Evolutionary conservation across 2,329 filamentous ascomycete genomes (phyloP), one percentile per base, ranked within the genome.

Genomic region (Eutypella sp.): DNA sequence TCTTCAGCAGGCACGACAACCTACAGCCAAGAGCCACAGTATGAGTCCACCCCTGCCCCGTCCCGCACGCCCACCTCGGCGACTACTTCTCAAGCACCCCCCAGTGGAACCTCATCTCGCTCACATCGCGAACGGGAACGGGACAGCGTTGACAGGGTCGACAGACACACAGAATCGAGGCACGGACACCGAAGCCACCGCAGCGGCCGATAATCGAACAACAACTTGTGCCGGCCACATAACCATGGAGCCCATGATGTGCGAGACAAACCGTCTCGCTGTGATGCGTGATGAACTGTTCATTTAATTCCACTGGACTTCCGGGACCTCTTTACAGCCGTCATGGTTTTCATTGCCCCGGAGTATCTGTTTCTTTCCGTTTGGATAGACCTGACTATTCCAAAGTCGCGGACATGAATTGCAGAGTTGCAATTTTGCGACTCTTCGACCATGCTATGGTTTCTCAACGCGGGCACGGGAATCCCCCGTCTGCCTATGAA

Each of bases 1-100:
- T 75, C 73, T 60, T 69, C 72, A 65, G 73, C 74, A 70, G 72
- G 71, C 64, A 58, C 67, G 47, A 60, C 65, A 57, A 63, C 66
- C 50, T 76, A 69, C 62, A 59, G 56, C 48, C 71, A 72, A 65
- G 73, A 67, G 57, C 67, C 68, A 66, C 73, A 76, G 68, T 79
- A 76, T 73, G 75, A 76, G 51, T 67, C 68, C 53, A 57, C 68
- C 60, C 70, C 71, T 54, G 58, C 59, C 48, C 66, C 64, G 49
- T 52, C 57, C 37, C 59, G 59, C 52, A 49, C 44, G 40, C 50
- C 61, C 49, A 50, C 58, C 34, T 47, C 60, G 41, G 42, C 60
- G 47, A 44, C 57, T 41, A 62, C 41, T 60, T 47, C 60, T 55
- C 62, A 63, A 57, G 50, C 56, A 39, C 49, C 56, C 53, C 56